These are phyloP conservation scores for Aureobasidium sp. DNA, from an alignment of 2,329 filamentous ascomycete genomes.

Conservation along the genomic window DNA sequence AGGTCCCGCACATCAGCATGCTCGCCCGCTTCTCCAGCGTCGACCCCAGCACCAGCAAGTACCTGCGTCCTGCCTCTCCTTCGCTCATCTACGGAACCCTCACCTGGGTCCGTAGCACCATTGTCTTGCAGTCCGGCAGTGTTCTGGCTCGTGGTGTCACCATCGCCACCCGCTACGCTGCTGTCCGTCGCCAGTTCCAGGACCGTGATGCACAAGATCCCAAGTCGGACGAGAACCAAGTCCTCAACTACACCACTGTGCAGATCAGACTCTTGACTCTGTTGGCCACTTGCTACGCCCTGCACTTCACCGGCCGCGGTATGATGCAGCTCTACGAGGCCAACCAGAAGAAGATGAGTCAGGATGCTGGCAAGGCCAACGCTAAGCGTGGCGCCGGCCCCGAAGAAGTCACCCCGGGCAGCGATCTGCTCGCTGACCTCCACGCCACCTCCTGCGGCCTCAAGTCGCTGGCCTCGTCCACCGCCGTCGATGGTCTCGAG, in stretches of 20 bases:
- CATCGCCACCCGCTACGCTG: slow-evolving; percentile 65
- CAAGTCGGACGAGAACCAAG: slow-evolving; percentile 60
- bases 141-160: slow-evolving; percentile 67
- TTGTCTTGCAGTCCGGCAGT: slow-evolving; percentile 63
- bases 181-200: slow-evolving; percentile 69
- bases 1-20: slow-evolving; percentile 67
- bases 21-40: slow-evolving; percentile 61
- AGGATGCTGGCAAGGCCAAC: slow-evolving; percentile 33
- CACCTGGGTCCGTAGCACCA: slow-evolving; percentile 65
- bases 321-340: slow-evolving; percentile 68
- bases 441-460: slow-evolving; percentile 70
- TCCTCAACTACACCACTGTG: slow-evolving; percentile 75
- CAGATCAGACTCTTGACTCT: slow-evolving; percentile 64
- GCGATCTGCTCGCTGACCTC: slow-evolving; percentile 61
- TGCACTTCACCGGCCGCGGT: slow-evolving; percentile 67
- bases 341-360: slow-evolving; percentile 59
- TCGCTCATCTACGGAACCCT: slow-evolving; percentile 65
- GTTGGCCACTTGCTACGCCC: slow-evolving; percentile 64
- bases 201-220: slow-evolving; percentile 57
- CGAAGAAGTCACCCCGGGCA: slow-evolving; percentile 57
- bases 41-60: slow-evolving; percentile 59
- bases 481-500: slow-evolving; percentile 65
- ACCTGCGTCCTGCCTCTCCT: slow-evolving; percentile 56
- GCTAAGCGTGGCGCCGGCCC: slow-evolving; percentile 52
- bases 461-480: slow-evolving; percentile 63